These are phyloP conservation scores for Cryptosporidium meleagridis DNA, from an alignment of 169 alveolate genomes.

Conservation along the genomic window DNA sequence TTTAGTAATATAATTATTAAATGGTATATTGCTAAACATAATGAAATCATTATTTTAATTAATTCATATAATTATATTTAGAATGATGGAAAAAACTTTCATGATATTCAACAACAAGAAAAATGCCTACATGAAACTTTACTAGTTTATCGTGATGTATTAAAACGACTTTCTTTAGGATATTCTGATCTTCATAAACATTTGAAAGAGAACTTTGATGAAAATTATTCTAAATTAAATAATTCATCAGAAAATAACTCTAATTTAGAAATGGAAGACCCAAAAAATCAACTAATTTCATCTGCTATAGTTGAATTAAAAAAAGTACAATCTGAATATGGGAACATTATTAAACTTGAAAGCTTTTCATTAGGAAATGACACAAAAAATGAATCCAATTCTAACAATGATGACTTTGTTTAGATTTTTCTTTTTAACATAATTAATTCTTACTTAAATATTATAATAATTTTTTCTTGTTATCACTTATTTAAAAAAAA, in stretches of 20 bases:
- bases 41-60: not conserved
- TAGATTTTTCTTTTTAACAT: not conserved
- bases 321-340: slow-evolving; percentile 31
- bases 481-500: no score
- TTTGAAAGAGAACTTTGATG: slow-evolving; percentile 49
- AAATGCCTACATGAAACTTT: slow-evolving; percentile 67
- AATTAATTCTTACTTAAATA: not conserved
- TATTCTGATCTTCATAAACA: slow-evolving; percentile 46
- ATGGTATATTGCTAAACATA: no score
- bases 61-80: not conserved
- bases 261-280: slow-evolving; percentile 5
- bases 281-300: slow-evolving; percentile 1
- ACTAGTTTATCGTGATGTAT: slow-evolving; percentile 66
- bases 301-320: slow-evolving; percentile 31
- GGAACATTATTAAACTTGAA: slow-evolving; percentile 15
- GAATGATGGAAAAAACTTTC: slow-evolving; percentile 57
- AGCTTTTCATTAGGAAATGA: not conserved
- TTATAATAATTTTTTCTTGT: not conserved
- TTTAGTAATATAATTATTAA: not conserved
- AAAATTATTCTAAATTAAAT: slow-evolving; percentile 3
- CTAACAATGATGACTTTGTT: slow-evolving; percentile 22
- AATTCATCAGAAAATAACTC: not conserved
- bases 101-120: slow-evolving; percentile 73
- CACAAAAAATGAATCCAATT: not conserved
- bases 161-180: slow-evolving; percentile 13